phyloP scores from a whole-genome alignment of 306 rosid species.

The Malus fusca region DNA sequence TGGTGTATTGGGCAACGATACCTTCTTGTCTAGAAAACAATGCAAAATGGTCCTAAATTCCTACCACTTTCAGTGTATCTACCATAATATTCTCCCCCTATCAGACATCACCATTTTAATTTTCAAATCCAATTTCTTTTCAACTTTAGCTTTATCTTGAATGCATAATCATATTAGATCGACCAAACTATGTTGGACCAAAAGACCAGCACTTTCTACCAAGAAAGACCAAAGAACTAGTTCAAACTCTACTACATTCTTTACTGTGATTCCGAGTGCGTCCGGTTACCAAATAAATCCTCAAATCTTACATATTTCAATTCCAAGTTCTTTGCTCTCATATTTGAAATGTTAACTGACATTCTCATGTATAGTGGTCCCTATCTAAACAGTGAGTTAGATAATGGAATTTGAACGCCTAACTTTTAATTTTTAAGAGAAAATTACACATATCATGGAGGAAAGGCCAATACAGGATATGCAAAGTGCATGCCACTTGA shows the following conservation, averaged over 20 bases:
- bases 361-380: neutral
- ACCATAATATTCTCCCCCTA: no score
- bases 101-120: no score
- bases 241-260: neutral
- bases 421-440: neutral
- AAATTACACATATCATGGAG: conserved; percentile 61
- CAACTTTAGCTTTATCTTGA: no score
- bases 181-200: neutral
- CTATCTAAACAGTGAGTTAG: neutral
- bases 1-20: no score
- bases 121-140: no score
- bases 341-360: neutral
- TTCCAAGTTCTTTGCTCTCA: neutral
- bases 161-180: neutral
- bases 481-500: conserved; percentile 40
- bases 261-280: no score
- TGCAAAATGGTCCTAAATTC: no score
- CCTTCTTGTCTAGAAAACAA: no score
- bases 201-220: neutral
- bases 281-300: no score
- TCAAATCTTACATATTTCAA: no score
- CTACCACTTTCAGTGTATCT: no score
- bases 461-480: conserved; percentile 81
- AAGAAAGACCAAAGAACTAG: neutral
- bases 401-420: neutral